These are phyloP conservation scores for Pholiota microspora DNA, from an alignment of 768 basidiomycete genomes.

Conservation along the genomic window DNA sequence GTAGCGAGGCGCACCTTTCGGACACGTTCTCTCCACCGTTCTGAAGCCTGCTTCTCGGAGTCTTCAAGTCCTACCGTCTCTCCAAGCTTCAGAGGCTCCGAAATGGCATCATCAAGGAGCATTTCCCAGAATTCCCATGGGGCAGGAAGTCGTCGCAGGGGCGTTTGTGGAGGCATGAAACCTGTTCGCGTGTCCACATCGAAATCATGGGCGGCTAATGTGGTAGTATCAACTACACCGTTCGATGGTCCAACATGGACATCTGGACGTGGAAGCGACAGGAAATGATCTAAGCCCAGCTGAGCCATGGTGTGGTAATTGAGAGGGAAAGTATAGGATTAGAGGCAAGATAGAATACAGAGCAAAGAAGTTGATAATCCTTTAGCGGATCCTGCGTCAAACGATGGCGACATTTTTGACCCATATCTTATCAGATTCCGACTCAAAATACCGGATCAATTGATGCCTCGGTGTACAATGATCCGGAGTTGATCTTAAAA, in stretches of 20 bases:
- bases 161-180: slow-evolving; percentile 81
- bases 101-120: slow-evolving; percentile 44
- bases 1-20: slow-evolving; percentile 34
- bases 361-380: not conserved
- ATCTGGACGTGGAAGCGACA: slow-evolving; percentile 31
- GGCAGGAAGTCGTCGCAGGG: slow-evolving; percentile 59
- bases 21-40: slow-evolving; percentile 47
- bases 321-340: not conserved
- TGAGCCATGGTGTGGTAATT: not conserved
- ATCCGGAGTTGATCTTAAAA: too few species aligned
- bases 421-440: not conserved
- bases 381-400: not conserved
- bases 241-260: slow-evolving; percentile 21
- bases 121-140: slow-evolving; percentile 57
- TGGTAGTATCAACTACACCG: slow-evolving; percentile 34
- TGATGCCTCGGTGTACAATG: too few species aligned
- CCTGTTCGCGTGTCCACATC: slow-evolving; percentile 91
- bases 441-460: not conserved
- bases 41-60: slow-evolving; percentile 34
- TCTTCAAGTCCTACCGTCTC: slow-evolving; percentile 39
- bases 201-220: slow-evolving; percentile 82
- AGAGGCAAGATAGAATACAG: not conserved
- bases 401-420: not conserved
- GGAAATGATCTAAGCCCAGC: slow-evolving; percentile 23
- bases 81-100: slow-evolving; percentile 47